Evolutionary conservation across 1,284 basidiomycete genomes (phyloP).

Genomic region (Ustilago sp.): DNA sequence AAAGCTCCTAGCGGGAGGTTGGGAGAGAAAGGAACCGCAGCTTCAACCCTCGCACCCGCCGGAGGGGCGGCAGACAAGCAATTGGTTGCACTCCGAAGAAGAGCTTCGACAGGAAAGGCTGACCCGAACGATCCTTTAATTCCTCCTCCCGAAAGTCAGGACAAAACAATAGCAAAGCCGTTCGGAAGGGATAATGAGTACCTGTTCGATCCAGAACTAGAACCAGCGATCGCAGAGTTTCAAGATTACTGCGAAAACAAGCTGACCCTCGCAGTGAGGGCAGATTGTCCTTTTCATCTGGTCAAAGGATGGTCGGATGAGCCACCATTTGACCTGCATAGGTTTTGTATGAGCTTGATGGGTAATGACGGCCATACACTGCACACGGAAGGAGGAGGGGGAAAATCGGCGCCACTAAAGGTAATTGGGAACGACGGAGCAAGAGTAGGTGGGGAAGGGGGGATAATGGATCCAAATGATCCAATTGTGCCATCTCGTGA

Average conservation of each 20-base stretch:
- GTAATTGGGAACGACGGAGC: not conserved
- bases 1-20: not conserved
- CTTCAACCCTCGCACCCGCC: not conserved
- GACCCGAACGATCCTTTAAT: slow-evolving; percentile 15
- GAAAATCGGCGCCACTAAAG: not conserved
- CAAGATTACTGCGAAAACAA: slow-evolving; percentile 54
- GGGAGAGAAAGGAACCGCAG: not conserved
- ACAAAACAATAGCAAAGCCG: not conserved
- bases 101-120: not conserved
- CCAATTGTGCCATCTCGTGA: slow-evolving; percentile 21
- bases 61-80: not conserved
- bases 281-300: slow-evolving; percentile 42
- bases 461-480: slow-evolving; percentile 26
- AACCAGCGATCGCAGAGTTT: slow-evolving; percentile 36
- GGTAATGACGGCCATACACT: slow-evolving; percentile 16
- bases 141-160: not conserved
- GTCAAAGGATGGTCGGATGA: slow-evolving; percentile 40
- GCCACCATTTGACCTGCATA: slow-evolving; percentile 43
- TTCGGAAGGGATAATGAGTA: not conserved
- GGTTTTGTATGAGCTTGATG: slow-evolving; percentile 33
- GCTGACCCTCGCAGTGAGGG: slow-evolving; percentile 35
- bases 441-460: not conserved
- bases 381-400: not conserved
- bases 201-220: slow-evolving; percentile 19
- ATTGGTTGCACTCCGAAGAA: not conserved